phyloP scores from a whole-genome alignment of 192 early-diverging fungal genomes.

The Coemansia sp. region DNA sequence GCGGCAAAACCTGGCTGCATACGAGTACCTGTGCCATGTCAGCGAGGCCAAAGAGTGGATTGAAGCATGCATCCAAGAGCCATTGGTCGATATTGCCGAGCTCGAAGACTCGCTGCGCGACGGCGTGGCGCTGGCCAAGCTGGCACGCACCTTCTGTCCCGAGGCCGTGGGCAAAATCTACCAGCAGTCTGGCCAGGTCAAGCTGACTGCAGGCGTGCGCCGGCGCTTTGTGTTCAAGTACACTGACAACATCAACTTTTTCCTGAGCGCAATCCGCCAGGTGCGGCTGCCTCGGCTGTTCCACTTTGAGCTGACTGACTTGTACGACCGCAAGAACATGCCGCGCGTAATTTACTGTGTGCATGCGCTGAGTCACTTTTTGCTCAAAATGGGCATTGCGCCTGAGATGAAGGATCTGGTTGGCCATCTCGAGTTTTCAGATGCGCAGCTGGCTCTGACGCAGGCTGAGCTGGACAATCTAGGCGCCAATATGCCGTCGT shows the following conservation, averaged over 20 bases:
- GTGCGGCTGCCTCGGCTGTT: conserved; percentile 89
- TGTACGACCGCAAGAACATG: conserved; percentile 99
- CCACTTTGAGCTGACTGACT: conserved; percentile 95
- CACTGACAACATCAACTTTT: conserved; percentile 97
- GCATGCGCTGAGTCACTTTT: conserved; percentile 92
- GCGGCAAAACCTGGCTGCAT: conserved; percentile 87
- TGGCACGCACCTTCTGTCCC: conserved; percentile 83
- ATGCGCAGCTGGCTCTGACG: conserved; percentile 61
- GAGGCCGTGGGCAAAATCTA: conserved; percentile 84
- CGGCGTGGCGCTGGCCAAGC: conserved; percentile 87
- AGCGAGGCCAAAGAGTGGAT: conserved; percentile 99
- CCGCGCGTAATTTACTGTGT: conserved; percentile 99
- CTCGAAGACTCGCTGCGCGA: conserved; percentile 92
- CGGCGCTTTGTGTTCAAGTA: conserved; percentile 85
- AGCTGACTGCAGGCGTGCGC: conserved; percentile 36
- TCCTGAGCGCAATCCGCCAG: conserved; percentile 75
- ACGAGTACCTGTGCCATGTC: conserved; percentile 98
- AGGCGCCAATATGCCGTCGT: conserved; percentile 85
- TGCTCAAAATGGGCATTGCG: conserved; percentile 79
- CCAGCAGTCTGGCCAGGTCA: conserved; percentile 26
- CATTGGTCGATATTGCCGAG: conserved; percentile 71
- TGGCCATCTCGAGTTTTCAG: conserved; percentile 87
- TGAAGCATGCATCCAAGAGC: conserved; percentile 84
- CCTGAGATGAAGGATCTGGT: conserved; percentile 92
- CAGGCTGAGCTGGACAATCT: conserved; percentile 80